Evolutionary conservation across 2,329 filamentous ascomycete genomes (phyloP).

Genomic region (Macrophomina pseudophaseolina): DNA sequence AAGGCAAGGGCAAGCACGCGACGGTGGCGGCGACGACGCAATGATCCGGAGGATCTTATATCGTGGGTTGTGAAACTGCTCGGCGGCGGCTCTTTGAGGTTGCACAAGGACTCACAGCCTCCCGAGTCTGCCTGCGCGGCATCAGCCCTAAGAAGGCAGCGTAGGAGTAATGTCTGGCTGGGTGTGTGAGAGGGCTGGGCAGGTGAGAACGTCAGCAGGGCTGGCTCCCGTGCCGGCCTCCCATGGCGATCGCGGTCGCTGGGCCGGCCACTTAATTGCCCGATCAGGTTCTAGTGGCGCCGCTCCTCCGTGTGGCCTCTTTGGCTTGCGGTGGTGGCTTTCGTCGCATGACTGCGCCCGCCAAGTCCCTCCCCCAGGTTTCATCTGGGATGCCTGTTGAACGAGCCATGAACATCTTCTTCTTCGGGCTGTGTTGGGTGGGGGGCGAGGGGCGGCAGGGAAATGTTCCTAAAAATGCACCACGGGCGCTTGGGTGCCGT

Average conservation of each 20-base stretch:
- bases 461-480: slow-evolving; percentile 10
- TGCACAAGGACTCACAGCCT: slow-evolving; percentile 9
- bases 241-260: background rate
- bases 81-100: background rate
- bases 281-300: slow-evolving; percentile 1
- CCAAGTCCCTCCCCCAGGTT: background rate
- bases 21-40: too few species aligned
- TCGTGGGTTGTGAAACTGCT: too few species aligned
- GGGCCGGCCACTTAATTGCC: background rate
- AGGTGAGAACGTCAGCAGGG: slow-evolving; percentile 20
- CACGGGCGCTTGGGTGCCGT: background rate
- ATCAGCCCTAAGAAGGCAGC: slow-evolving; percentile 9
- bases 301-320: background rate
- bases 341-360: slow-evolving; percentile 11
- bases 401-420: background rate
- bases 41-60: too few species aligned
- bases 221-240: background rate
- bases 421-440: background rate
- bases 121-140: background rate
- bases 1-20: background rate
- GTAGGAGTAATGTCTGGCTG: background rate
- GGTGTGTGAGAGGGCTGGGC: background rate
- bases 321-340: slow-evolving; percentile 1
- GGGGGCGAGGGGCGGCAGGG: background rate
- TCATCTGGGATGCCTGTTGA: background rate